Evolutionary conservation across 164 flowering plant species (phyloP).

Genomic region (Kingdonia uniflora): DNA sequence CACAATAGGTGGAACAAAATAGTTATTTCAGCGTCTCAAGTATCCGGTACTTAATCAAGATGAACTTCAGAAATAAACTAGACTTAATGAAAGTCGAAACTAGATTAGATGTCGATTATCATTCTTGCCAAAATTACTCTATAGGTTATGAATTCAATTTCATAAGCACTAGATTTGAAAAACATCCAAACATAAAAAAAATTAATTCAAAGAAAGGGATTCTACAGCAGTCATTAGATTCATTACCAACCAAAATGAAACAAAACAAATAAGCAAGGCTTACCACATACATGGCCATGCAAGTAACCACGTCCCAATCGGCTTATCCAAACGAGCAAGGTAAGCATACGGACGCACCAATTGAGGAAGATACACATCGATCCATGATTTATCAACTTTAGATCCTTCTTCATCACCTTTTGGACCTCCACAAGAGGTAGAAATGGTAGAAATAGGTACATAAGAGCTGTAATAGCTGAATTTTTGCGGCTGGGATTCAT

Average conservation of each 20-base stretch:
- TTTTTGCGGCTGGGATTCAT: background rate
- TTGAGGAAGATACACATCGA: slow-evolving; percentile 62
- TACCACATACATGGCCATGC: slow-evolving; percentile 99
- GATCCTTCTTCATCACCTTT: slow-evolving; percentile 6
- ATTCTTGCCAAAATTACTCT: too few relatives aligned
- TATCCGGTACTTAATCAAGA: too few relatives aligned
- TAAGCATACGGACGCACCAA: slow-evolving; percentile 51
- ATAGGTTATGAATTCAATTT: too few relatives aligned
- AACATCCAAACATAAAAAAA: too few relatives aligned
- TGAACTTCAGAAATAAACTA: too few relatives aligned
- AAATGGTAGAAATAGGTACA: slow-evolving; percentile 3
- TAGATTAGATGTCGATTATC: too few relatives aligned
- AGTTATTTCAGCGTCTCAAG: too few relatives aligned
- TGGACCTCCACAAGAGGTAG: slow-evolving; percentile 14
- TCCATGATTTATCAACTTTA: slow-evolving; percentile 38
- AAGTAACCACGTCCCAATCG: slow-evolving; percentile 95
- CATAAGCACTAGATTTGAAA: too few relatives aligned
- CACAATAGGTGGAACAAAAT: too few relatives aligned
- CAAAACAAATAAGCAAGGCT: slow-evolving; percentile 5
- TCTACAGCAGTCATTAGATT: too few relatives aligned
- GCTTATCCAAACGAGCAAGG: slow-evolving; percentile 91
- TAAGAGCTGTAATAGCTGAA: background rate
- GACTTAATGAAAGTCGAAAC: too few relatives aligned
- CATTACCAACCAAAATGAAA: background rate
- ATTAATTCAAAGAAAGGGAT: too few relatives aligned